Percentiles rank a stretch among this genome's conserved stretches.
Evolutionary conservation across 2,329 filamentous ascomycete species (phyloP).

Genomic region (Monilinia polystroma): DNA sequence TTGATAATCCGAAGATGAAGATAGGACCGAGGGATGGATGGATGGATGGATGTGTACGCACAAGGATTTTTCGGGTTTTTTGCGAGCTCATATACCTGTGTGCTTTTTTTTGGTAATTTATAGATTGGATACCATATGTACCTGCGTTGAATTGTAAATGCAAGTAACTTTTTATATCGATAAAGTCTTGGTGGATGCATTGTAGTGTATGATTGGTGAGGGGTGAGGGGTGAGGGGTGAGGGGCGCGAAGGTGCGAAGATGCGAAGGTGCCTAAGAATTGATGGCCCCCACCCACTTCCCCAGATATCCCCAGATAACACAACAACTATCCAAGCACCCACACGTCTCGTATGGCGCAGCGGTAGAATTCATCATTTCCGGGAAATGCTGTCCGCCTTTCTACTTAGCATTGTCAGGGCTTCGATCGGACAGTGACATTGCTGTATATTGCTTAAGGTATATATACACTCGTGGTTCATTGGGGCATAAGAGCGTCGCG

Average conservation of each 20-base stretch:
- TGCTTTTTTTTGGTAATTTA: not conserved
- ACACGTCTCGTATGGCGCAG: slow-evolving; percentile 8
- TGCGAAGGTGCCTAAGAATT: too few species aligned
- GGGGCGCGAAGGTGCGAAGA: too few species aligned
- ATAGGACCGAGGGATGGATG: not conserved
- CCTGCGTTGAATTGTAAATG: not conserved
- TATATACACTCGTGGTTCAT: not conserved
- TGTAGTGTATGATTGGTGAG: too few species aligned
- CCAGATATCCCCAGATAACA: not conserved
- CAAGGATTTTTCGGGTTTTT: not conserved
- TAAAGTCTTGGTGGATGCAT: not conserved
- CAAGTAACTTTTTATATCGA: not conserved
- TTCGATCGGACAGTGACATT: not conserved
- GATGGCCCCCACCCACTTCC: not conserved
- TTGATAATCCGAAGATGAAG: not conserved
- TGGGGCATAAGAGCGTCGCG: not conserved
- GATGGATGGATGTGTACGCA: not conserved
- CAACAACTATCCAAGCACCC: not conserved
- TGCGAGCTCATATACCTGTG: slow-evolving; percentile 5
- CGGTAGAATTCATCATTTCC: slow-evolving; percentile 5
- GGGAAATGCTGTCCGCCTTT: not conserved
- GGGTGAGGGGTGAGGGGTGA: not conserved
- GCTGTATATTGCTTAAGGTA: too few species aligned
- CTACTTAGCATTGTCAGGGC: slow-evolving; percentile 1
- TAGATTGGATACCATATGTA: slow-evolving; percentile 11